Evolutionary conservation across 805 yeast genomes (phyloP).

Genomic region (Candida tammaniensis): DNA sequence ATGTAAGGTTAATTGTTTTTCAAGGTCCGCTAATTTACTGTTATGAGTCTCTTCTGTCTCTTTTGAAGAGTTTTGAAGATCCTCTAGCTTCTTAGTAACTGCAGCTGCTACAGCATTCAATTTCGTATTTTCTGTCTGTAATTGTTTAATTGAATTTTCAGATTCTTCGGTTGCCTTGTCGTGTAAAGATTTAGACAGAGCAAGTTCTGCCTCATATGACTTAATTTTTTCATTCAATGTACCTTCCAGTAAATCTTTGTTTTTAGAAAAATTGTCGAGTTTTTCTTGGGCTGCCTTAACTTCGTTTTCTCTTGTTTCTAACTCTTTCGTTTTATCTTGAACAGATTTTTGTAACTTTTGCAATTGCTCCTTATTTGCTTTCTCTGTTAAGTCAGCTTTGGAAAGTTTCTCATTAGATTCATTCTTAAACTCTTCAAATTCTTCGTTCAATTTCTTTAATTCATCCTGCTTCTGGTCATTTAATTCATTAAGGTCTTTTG

Average conservation of each 20-base stretch:
- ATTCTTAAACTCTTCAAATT: slow-evolving; percentile 10
- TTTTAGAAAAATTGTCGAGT: neutral
- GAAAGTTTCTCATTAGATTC: neutral
- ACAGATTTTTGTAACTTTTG: slow-evolving; percentile 1
- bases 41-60: neutral
- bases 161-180: neutral
- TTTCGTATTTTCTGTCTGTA: too few species aligned
- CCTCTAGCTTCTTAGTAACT: neutral
- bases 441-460: slow-evolving; percentile 8
- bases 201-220: neutral
- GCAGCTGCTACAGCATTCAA: neutral
- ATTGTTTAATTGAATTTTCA: neutral
- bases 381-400: neutral
- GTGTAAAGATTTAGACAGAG: neutral
- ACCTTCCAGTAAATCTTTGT: slow-evolving; percentile 1
- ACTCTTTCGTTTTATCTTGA: neutral
- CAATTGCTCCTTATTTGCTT: neutral
- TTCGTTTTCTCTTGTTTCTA: neutral
- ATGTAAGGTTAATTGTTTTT: too few species aligned
- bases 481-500: slow-evolving; percentile 3
- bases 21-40: neutral
- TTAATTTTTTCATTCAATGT: slow-evolving; percentile 1
- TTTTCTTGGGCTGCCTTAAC: slow-evolving; percentile 2
- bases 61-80: neutral
- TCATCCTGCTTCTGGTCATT: slow-evolving; percentile 6